Conservation (phyloP, 1,284 basidiomycete species). For the Coniferiporia weirii region DNA sequence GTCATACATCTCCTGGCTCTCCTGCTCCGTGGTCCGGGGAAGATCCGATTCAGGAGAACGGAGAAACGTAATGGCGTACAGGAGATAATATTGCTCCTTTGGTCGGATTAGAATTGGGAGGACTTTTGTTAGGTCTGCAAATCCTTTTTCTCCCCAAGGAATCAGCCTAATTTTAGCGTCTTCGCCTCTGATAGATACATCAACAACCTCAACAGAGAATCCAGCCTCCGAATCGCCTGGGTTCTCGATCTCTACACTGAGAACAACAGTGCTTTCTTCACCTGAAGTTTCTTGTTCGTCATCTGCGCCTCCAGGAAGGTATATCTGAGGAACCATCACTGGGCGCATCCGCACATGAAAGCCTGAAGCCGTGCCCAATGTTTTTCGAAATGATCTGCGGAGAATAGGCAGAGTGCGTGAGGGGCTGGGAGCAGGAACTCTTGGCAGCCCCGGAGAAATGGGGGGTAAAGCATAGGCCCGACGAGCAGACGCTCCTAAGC, state of each 20-base stretch:
- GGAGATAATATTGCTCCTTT: slow-evolving; percentile 78
- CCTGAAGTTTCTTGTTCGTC: slow-evolving; percentile 58
- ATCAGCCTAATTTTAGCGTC: slow-evolving; percentile 67
- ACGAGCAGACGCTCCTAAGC: slow-evolving; percentile 59
- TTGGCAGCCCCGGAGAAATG: slow-evolving; percentile 35
- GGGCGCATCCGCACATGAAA: slow-evolving; percentile 86
- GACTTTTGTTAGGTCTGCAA: slow-evolving; percentile 35
- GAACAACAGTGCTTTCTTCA: slow-evolving; percentile 76
- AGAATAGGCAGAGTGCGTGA: slow-evolving; percentile 53
- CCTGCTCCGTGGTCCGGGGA: slow-evolving; percentile 19
- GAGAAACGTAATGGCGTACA: slow-evolving; percentile 79
- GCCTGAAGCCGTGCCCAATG: slow-evolving; percentile 70
- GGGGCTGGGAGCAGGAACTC: slow-evolving; percentile 37
- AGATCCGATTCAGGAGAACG: slow-evolving; percentile 43
- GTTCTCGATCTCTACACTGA: slow-evolving; percentile 85
- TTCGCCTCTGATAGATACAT: slow-evolving; percentile 70
- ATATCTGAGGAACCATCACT: slow-evolving; percentile 77
- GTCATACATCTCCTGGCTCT: slow-evolving; percentile 43
- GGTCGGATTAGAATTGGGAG: slow-evolving; percentile 70
- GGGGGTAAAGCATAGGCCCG: slow-evolving; percentile 59
- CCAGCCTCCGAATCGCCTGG: slow-evolving; percentile 55
- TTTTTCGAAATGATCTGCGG: slow-evolving; percentile 81
- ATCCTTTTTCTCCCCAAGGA: slow-evolving; percentile 54
- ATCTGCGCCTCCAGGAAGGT: slow-evolving; percentile 37
- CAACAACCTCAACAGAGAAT: slow-evolving; percentile 69